A percentile compares a stretch with the other conserved stretches of the same genome.
Evolutionary conservation across 1,139 yeast species (phyloP).

Genomic region (Wickerhamiella infanticola): DNA sequence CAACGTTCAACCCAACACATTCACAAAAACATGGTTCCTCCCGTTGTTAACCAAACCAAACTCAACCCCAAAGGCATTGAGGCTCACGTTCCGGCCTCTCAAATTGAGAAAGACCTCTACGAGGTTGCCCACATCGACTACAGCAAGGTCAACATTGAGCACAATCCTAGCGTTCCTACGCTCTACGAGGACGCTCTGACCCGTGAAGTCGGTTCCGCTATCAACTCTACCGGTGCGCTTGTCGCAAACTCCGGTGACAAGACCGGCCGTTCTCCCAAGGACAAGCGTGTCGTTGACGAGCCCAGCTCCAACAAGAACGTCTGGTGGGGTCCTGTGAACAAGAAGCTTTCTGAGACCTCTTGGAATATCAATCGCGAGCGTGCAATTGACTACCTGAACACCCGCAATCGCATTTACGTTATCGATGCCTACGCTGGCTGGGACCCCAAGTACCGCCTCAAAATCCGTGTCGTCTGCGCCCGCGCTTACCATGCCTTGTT

Average conservation of each 20-base stretch:
- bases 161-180: slow-evolving; percentile 87
- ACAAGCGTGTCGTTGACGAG: slow-evolving; percentile 95
- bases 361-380: slow-evolving; percentile 95
- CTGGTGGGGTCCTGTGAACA: slow-evolving; percentile 99
- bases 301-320: slow-evolving; percentile 65
- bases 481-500: slow-evolving; percentile 97
- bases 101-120: slow-evolving; percentile 27
- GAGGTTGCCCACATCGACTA: slow-evolving; percentile 28
- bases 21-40: slow-evolving; percentile 8
- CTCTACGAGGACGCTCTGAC: slow-evolving; percentile 88
- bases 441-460: slow-evolving; percentile 97
- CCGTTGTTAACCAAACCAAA: slow-evolving; percentile 28
- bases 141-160: slow-evolving; percentile 36
- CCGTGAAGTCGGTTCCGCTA: slow-evolving; percentile 75
- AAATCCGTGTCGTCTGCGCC: slow-evolving; percentile 93
- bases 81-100: slow-evolving; percentile 24
- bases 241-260: slow-evolving; percentile 92
- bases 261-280: slow-evolving; percentile 98
- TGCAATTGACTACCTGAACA: slow-evolving; percentile 92
- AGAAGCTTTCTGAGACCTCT: slow-evolving; percentile 83
- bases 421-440: slow-evolving; percentile 97
- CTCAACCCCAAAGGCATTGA: slow-evolving; percentile 30
- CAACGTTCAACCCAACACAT: not conserved
- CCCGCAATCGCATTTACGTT: slow-evolving; percentile 85
- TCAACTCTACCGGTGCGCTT: slow-evolving; percentile 86